These are phyloP conservation scores for Aspergillus aculeatinus DNA, from an alignment of 2,329 filamentous ascomycete genomes.

Conservation along the genomic window DNA sequence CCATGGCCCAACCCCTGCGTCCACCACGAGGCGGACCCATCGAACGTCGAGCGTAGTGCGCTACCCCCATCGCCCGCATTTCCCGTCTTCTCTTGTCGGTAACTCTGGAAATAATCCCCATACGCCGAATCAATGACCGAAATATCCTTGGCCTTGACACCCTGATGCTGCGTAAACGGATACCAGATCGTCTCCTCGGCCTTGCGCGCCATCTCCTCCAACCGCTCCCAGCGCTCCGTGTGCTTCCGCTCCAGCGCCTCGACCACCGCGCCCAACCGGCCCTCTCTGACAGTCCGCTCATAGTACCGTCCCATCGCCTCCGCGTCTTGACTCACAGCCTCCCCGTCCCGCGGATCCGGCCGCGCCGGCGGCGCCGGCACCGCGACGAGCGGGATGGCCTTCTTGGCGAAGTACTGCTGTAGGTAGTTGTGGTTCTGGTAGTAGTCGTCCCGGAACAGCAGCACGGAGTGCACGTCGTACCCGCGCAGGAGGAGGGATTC, in stretches of 20 bases:
- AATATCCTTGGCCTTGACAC: conserved; percentile 62
- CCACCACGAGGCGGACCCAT: conserved; percentile 89
- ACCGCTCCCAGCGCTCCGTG: conserved; percentile 53
- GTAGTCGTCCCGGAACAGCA: conserved; percentile 65
- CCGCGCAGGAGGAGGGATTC: conserved; percentile 76
- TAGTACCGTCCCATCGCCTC: conserved; percentile 67
- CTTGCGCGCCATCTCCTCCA: conserved; percentile 61
- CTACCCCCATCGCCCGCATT: conserved; percentile 26
- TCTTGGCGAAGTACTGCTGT: conserved; percentile 62
- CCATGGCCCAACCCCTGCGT: conserved; percentile 83
- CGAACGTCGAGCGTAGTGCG: conserved; percentile 65
- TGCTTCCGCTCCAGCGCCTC: conserved; percentile 56
- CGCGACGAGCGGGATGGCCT: conserved; percentile 57
- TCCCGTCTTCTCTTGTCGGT: conserved; percentile 27
- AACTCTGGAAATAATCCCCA: conserved; percentile 74
- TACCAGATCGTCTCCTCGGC: conserved; percentile 75
- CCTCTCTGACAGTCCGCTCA: conserved; percentile 42
- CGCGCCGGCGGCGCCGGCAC: conserved; percentile 60
- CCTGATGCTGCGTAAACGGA: conserved; percentile 78
- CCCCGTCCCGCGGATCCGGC: conserved; percentile 24
- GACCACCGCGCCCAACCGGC: conserved; percentile 49
- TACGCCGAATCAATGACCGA: conserved; percentile 76
- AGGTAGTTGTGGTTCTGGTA: conserved; percentile 71
- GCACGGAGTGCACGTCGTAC: conserved; percentile 69
- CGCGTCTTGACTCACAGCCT: conserved; percentile 49